Evolutionary conservation across 768 basidiomycete genomes (phyloP).

Genomic region (Boletus patriciae): DNA sequence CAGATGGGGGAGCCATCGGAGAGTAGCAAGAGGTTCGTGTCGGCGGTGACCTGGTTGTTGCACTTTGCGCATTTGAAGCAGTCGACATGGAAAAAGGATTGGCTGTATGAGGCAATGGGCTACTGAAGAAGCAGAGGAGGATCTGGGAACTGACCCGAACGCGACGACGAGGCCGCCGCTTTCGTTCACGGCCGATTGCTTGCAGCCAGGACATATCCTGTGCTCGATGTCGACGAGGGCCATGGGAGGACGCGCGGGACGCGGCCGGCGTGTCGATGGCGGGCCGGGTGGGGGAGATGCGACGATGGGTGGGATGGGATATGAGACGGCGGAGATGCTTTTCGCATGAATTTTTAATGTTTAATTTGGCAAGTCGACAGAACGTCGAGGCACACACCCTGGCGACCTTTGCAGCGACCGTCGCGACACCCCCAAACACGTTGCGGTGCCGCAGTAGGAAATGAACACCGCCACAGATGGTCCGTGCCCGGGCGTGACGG

Average conservation of each 20-base stretch:
- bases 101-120: slow-evolving; percentile 44
- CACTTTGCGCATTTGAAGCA: slow-evolving; percentile 99
- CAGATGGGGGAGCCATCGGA: slow-evolving; percentile 98
- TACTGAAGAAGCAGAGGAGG: slow-evolving; percentile 4
- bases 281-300: not conserved
- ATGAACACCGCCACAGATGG: slow-evolving; percentile 12
- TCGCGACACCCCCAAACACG: not conserved
- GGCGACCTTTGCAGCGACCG: not conserved
- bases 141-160: slow-evolving; percentile 71
- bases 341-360: not conserved
- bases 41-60: slow-evolving; percentile 86
- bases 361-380: not conserved
- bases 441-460: not conserved
- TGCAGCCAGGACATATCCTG: slow-evolving; percentile 80
- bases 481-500: slow-evolving; percentile 8
- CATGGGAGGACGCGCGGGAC: slow-evolving; percentile 10
- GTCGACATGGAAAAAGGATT: slow-evolving; percentile 92
- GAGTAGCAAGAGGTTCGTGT: slow-evolving; percentile 94
- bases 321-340: not conserved
- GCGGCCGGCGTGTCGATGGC: not conserved
- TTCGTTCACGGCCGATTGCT: slow-evolving; percentile 75
- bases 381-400: too few relatives aligned
- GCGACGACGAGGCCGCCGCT: slow-evolving; percentile 89
- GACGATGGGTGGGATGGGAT: too few relatives aligned
- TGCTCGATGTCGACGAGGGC: slow-evolving; percentile 43